These are phyloP conservation scores for Triticum dicoccoides DNA, from an alignment of 176 grass and related monocot genomes.

Conservation along the genomic window DNA sequence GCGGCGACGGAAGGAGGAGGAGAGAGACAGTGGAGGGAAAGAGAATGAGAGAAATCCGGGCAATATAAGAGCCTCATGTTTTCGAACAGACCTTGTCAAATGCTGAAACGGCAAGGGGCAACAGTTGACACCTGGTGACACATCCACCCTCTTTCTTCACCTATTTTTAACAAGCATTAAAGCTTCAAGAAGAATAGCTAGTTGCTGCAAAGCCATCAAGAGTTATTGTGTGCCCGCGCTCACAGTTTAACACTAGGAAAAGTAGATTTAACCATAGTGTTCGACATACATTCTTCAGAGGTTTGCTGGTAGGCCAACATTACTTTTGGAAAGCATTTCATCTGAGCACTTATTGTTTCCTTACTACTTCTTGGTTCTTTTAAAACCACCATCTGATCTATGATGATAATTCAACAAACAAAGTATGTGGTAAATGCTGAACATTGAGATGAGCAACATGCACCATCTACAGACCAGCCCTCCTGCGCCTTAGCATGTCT, in stretches of 20 bases:
- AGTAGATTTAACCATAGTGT: background rate
- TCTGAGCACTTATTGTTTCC: too few species aligned
- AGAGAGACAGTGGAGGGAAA: background rate
- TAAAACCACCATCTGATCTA: background rate
- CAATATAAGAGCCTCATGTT: slow-evolving; percentile 47
- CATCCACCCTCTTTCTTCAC: background rate
- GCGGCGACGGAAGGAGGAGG: background rate
- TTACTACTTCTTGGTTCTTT: too few species aligned
- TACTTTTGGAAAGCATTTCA: too few species aligned
- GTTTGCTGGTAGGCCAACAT: too few species aligned
- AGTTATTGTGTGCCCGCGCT: background rate
- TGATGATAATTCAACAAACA: background rate
- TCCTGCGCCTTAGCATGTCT: too few species aligned
- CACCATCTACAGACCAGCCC: too few species aligned
- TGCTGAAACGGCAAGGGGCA: background rate
- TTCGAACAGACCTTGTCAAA: slow-evolving; percentile 39
- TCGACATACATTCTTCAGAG: too few species aligned
- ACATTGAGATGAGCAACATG: background rate
- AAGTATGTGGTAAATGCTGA: background rate
- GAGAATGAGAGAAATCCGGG: slow-evolving; percentile 49
- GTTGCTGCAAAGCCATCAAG: background rate
- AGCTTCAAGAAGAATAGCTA: background rate
- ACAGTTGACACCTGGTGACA: slow-evolving; percentile 31
- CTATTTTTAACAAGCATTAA: slow-evolving; percentile 22
- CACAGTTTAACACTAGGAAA: background rate